Percentiles rank a stretch among this genome's conserved stretches.
These are phyloP conservation scores for Apostasia shenzhenica DNA, from an alignment of 106 monocot species.

Conservation along the genomic window DNA sequence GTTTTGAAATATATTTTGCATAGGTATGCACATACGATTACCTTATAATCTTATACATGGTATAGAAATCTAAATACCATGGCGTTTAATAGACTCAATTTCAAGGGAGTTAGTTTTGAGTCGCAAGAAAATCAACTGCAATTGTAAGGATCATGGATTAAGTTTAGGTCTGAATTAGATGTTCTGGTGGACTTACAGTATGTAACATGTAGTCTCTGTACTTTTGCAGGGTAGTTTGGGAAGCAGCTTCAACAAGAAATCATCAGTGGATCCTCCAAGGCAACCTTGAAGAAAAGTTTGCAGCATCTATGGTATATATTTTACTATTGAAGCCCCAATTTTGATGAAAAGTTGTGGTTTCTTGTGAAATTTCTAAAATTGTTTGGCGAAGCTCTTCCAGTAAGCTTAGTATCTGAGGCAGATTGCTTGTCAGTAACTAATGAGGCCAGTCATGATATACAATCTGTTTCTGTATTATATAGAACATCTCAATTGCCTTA, in stretches of 20 bases:
- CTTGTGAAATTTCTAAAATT: background rate
- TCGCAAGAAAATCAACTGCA: too few relatives aligned
- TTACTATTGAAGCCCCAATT: background rate
- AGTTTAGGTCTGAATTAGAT: background rate
- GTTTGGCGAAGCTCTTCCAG: background rate
- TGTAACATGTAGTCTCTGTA: background rate
- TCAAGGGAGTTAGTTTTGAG: too few relatives aligned
- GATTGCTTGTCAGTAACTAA: background rate
- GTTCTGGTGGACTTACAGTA: background rate
- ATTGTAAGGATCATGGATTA: background rate
- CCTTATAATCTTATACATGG: too few relatives aligned
- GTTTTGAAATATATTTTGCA: too few relatives aligned
- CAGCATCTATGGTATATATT: constrained; percentile 20
- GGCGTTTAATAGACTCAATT: too few relatives aligned
- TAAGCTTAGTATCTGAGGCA: background rate
- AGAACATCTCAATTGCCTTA: too few relatives aligned
- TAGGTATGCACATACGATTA: too few relatives aligned
- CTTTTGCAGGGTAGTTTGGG: constrained; percentile 52
- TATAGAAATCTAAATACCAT: too few relatives aligned
- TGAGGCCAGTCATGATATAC: background rate
- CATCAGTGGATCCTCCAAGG: constrained; percentile 56
- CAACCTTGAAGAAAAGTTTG: constrained; percentile 10
- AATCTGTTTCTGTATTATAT: too few relatives aligned
- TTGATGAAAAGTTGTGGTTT: constrained; percentile 4
- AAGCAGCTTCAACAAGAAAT: constrained; percentile 44